phyloP scores from a whole-genome alignment of 2,329 filamentous ascomycete species.

The Epichloe uncinata region DNA sequence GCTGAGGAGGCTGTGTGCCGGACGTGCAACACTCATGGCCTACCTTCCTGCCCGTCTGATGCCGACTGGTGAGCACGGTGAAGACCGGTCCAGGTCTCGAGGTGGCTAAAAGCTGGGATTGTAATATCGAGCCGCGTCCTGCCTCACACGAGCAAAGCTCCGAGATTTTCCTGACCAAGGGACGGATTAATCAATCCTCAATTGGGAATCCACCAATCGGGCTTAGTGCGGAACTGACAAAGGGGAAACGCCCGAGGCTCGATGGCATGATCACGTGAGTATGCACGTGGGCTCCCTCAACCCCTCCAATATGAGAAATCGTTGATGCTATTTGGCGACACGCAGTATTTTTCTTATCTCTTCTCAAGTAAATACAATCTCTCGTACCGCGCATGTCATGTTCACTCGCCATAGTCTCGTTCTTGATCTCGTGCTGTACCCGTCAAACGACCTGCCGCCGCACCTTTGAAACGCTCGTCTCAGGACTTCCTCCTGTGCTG shows the following conservation, averaged over 20 bases:
- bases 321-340: too few species aligned
- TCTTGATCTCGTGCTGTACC: too few species aligned
- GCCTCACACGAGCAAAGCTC: slow-evolving; percentile 13
- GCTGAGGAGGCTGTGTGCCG: slow-evolving; percentile 39
- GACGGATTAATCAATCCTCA: not conserved
- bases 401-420: too few species aligned
- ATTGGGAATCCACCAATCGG: slow-evolving; percentile 5
- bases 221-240: not conserved
- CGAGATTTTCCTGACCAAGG: slow-evolving; percentile 19
- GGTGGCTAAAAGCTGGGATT: not conserved
- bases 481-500: slow-evolving; percentile 6
- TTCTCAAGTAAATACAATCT: not conserved
- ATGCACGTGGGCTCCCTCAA: not conserved
- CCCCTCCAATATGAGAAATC: too few species aligned
- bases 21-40: slow-evolving; percentile 43
- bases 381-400: not conserved
- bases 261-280: not conserved
- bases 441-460: not conserved
- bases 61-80: not conserved
- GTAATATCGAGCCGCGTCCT: not conserved
- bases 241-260: not conserved
- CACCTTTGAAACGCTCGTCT: slow-evolving; percentile 8
- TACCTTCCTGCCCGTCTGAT: not conserved
- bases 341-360: too few species aligned
- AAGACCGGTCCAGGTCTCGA: not conserved